Conservation (phyloP, 306 rosid species). For the Trichosanthes cucumerina region DNA sequence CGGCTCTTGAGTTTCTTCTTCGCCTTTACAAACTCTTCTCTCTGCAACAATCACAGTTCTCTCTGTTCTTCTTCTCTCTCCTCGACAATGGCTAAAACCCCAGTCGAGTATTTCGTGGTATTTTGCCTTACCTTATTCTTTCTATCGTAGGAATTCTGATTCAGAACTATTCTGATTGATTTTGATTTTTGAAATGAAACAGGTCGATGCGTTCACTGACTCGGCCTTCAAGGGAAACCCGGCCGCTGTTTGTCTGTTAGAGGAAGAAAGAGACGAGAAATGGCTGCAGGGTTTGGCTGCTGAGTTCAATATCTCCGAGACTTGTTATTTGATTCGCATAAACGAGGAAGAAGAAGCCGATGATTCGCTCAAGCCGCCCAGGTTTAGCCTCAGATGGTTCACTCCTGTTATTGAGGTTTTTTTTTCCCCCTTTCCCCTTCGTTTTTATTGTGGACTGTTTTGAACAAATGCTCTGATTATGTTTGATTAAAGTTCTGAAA, state of each 20-base stretch:
- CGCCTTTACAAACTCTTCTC: too few species aligned
- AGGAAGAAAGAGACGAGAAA: conserved; percentile 36
- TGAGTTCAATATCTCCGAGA: conserved; percentile 44
- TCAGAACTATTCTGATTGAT: too few species aligned
- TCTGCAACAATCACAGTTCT: too few species aligned
- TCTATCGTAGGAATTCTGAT: too few species aligned
- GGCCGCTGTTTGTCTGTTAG: conserved; percentile 55
- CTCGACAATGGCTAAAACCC: conserved; percentile 28
- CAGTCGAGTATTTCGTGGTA: conserved; percentile 53
- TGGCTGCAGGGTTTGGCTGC: conserved; percentile 54
- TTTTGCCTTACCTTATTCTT: background rate
- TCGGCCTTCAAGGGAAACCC: conserved; percentile 66
- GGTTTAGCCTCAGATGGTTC: conserved; percentile 70
- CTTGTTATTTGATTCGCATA: conserved; percentile 31
- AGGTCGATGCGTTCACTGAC: conserved; percentile 66
- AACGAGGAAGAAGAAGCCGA: background rate
- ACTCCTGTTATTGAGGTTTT: conserved; percentile 53
- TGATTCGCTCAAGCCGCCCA: conserved; percentile 18
- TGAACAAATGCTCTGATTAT: background rate
- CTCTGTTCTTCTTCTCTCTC: background rate
- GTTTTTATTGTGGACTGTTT: conserved; percentile 17
- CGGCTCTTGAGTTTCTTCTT: too few species aligned
- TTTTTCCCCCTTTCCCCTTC: background rate
- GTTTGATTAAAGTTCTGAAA: background rate
- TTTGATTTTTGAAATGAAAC: conserved; percentile 1